These are phyloP conservation scores for Breviolum minutum DNA, from an alignment of 73 alveolate genomes.

Conservation along the genomic window DNA sequence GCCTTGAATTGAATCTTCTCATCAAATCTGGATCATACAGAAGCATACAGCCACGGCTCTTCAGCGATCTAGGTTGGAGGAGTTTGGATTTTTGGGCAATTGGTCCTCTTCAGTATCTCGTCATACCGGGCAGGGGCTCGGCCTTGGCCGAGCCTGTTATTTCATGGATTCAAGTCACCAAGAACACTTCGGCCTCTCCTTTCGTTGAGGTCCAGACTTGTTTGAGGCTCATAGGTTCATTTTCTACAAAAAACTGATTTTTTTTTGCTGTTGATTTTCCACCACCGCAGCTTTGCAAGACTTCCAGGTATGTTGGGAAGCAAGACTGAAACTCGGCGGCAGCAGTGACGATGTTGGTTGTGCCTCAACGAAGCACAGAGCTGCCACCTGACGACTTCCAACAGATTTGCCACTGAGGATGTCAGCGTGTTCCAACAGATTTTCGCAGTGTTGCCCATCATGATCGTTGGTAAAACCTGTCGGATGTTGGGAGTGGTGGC, in stretches of 20 bases:
- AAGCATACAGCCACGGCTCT: not conserved
- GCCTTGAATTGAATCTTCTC: too few species aligned
- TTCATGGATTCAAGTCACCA: not conserved
- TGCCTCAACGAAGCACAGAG: too few species aligned
- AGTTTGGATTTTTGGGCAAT: conserved; percentile 87
- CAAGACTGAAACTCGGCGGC: conserved; percentile 18
- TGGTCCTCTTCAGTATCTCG: conserved; percentile 49
- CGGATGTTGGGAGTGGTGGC: conserved; percentile 74
- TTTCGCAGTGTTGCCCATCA: conserved; percentile 42
- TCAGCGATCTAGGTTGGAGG: conserved; percentile 21
- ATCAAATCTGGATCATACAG: too few species aligned
- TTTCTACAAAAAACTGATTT: too few species aligned
- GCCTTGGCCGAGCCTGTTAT: not conserved
- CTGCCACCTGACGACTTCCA: not conserved
- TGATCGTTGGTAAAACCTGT: conserved; percentile 40
- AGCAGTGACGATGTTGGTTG: not conserved
- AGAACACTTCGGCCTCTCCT: not conserved
- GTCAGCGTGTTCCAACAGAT: conserved; percentile 62
- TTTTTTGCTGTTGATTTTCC: not conserved
- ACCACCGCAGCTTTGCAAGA: not conserved
- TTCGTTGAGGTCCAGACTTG: too few species aligned
- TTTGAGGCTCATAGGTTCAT: too few species aligned
- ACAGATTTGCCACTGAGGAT: not conserved
- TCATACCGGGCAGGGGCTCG: not conserved
- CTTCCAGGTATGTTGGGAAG: conserved; percentile 42